Evolutionary conservation across 345 rosid species (phyloP).

Genomic region (Aethionema arabicum): DNA sequence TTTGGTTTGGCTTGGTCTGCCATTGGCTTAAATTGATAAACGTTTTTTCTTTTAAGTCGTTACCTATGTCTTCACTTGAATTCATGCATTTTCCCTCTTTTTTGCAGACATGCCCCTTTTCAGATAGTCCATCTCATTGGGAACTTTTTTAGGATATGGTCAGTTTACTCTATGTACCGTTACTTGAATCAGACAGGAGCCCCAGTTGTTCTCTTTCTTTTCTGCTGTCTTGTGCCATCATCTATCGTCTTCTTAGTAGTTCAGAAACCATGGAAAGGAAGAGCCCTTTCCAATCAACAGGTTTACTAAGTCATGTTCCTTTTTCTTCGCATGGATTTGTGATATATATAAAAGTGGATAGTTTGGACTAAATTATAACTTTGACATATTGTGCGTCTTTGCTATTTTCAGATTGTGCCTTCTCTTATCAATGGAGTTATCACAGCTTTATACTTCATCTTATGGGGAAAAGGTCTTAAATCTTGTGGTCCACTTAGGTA

Average conservation of each 20-base stretch:
- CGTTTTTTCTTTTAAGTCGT: neutral
- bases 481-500: slow-evolving; percentile 97
- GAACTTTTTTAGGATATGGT: slow-evolving; percentile 91
- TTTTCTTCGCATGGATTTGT: neutral
- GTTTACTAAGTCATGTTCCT: slow-evolving; percentile 36
- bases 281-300: slow-evolving; percentile 87
- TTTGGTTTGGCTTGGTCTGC: neutral
- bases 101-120: slow-evolving; percentile 70
- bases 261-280: slow-evolving; percentile 99
- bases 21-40: neutral
- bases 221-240: slow-evolving; percentile 82
- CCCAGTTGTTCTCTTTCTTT: slow-evolving; percentile 80
- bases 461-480: slow-evolving; percentile 94
- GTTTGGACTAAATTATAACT: slow-evolving; percentile 9
- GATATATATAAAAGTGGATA: slow-evolving; percentile 10
- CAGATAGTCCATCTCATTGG: slow-evolving; percentile 81
- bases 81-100: neutral
- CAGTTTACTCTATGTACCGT: slow-evolving; percentile 80
- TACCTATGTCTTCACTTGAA: neutral
- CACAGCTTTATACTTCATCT: slow-evolving; percentile 85
- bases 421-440: slow-evolving; percentile 88
- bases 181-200: slow-evolving; percentile 83
- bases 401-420: slow-evolving; percentile 73
- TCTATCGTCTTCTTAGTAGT: slow-evolving; percentile 62
- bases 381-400: slow-evolving; percentile 14